These are phyloP conservation scores for Peziza echinospora DNA, from an alignment of 495 filamentous ascomycete species.

Conservation along the genomic window DNA sequence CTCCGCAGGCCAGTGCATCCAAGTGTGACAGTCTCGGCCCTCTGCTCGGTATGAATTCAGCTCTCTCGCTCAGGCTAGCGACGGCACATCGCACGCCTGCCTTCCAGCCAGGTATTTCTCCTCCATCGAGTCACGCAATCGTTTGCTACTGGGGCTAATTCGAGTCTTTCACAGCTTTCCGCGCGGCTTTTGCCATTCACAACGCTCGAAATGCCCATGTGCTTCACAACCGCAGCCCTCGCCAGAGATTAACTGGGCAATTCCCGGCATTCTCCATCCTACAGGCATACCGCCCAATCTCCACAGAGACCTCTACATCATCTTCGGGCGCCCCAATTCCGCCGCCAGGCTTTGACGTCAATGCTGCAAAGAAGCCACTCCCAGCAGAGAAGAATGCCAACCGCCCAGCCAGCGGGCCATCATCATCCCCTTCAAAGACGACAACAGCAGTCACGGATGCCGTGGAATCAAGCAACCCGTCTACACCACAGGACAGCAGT, in stretches of 20 bases:
- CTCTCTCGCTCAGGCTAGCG: not conserved
- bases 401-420: conserved; percentile 14
- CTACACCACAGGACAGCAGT: conserved; percentile 16
- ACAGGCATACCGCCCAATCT: not conserved
- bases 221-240: not conserved
- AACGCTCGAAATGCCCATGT: not conserved
- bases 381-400: conserved; percentile 26
- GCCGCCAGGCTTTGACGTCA: conserved; percentile 81
- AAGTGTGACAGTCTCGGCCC: no score
- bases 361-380: conserved; percentile 75
- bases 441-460: conserved; percentile 15
- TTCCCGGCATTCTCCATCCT: not conserved
- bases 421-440: conserved; percentile 5
- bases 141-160: no score
- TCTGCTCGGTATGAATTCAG: not conserved
- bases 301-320: not conserved
- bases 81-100: not conserved
- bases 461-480: no score
- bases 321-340: conserved; percentile 22
- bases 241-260: not conserved
- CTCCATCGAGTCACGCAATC: not conserved
- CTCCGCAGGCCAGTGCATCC: no score
- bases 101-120: not conserved
- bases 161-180: not conserved
- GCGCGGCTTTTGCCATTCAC: not conserved